Conservation (phyloP, 2,329 filamentous ascomycete genomes). For the Fusarium buxicola region DNA sequence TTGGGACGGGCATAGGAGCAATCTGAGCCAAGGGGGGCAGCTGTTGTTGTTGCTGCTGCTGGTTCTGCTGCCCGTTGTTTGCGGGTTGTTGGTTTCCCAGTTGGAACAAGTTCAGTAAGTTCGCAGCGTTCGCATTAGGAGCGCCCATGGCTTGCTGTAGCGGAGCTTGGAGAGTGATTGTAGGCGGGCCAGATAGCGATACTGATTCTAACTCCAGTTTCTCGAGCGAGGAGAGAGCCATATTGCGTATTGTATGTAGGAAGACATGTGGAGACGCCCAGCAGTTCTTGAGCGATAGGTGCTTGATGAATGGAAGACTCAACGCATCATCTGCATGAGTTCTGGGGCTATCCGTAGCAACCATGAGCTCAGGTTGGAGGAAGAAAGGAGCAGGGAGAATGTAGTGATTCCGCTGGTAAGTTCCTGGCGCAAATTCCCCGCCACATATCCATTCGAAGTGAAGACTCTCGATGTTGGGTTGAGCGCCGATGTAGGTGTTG, state of each 20-base stretch:
- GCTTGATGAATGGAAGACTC: conserved; percentile 66
- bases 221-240: conserved; percentile 61
- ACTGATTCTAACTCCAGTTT: conserved; percentile 72
- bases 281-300: conserved; percentile 75
- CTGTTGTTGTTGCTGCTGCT: neutral
- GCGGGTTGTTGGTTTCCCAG: neutral
- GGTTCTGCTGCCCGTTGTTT: neutral
- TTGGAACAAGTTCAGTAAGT: conserved; percentile 36
- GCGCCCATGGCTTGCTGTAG: conserved; percentile 34
- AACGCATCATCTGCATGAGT: conserved; percentile 55
- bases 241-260: conserved; percentile 60
- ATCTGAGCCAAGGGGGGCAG: neutral
- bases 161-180: conserved; percentile 41
- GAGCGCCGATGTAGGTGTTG: conserved; percentile 59
- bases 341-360: conserved; percentile 45
- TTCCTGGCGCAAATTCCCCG: conserved; percentile 73
- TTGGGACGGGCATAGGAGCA: neutral
- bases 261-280: conserved; percentile 73
- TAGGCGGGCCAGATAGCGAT: conserved; percentile 66
- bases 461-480: conserved; percentile 65
- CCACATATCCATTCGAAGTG: conserved; percentile 75
- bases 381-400: conserved; percentile 71
- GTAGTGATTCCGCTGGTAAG: conserved; percentile 70
- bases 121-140: conserved; percentile 16
- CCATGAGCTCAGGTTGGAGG: conserved; percentile 49